phyloP scores from a whole-genome alignment of 2,329 filamentous ascomycete genomes.

The Metarhizium rileyi region DNA sequence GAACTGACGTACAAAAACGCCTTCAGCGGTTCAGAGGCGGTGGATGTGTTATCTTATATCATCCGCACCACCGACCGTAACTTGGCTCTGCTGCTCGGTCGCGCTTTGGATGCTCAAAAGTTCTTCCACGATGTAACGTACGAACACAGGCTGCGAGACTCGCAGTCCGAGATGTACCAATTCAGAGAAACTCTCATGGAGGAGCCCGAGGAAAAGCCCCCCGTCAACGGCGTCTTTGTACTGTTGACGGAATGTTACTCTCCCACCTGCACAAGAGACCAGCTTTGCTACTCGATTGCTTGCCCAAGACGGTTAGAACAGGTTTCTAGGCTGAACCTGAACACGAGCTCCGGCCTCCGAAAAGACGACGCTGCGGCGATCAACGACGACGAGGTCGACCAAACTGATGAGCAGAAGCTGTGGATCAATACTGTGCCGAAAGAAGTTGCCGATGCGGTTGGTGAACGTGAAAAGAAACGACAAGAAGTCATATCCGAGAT shows the following conservation, averaged over 20 bases:
- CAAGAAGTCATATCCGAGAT: constrained; percentile 98
- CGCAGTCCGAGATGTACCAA: constrained; percentile 90
- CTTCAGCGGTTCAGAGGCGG: constrained; percentile 90
- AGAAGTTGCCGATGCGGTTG: constrained; percentile 82
- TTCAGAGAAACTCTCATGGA: constrained; percentile 91
- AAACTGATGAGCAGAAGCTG: constrained; percentile 91
- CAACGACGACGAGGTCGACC: constrained; percentile 72
- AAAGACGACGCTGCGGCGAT: constrained; percentile 44
- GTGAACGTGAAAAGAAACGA: constrained; percentile 89
- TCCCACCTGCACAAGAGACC: constrained; percentile 89
- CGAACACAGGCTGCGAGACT: constrained; percentile 88
- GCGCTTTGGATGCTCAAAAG: constrained; percentile 92
- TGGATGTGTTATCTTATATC: constrained; percentile 91
- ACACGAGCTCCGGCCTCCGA: constrained; percentile 80
- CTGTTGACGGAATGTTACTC: constrained; percentile 96
- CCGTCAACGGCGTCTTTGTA: constrained; percentile 92
- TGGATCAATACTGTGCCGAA: constrained; percentile 99
- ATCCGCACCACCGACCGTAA: constrained; percentile 96
- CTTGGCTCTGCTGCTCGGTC: constrained; percentile 77
- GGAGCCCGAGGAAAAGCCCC: constrained; percentile 57
- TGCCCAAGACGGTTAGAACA: constrained; percentile 90
- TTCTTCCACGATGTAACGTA: constrained; percentile 99
- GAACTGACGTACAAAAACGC: constrained; percentile 94
- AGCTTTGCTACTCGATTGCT: constrained; percentile 95
- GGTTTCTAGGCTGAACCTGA: constrained; percentile 86